Evolutionary conservation across 495 filamentous ascomycete species (phyloP).

Genomic region (Aspergillus baeticus): DNA sequence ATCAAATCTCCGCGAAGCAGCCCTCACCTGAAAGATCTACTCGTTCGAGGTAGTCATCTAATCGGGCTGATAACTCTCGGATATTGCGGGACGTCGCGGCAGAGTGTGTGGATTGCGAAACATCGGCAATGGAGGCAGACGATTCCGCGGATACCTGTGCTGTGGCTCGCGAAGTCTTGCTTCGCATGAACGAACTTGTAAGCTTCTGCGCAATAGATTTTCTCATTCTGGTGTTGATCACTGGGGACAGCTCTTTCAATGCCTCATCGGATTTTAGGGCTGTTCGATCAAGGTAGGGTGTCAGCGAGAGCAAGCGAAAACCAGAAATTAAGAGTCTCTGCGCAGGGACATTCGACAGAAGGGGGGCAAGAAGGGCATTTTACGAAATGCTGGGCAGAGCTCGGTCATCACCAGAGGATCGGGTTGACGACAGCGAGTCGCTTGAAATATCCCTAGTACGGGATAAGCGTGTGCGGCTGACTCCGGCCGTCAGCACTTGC

Average conservation of each 20-base stretch:
- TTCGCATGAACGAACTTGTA: neutral
- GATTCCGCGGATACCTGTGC: constrained; percentile 6
- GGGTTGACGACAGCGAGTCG: neutral
- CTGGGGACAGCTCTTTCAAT: neutral
- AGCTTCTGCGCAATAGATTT: neutral
- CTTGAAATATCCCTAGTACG: neutral
- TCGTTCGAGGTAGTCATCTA: constrained; percentile 7
- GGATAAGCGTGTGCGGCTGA: neutral
- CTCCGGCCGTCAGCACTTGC: neutral
- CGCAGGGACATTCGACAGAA: too few relatives aligned
- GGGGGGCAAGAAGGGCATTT: neutral
- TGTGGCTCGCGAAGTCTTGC: neutral
- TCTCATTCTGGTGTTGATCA: neutral
- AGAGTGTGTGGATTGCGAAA: constrained; percentile 7
- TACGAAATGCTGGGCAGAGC: too few relatives aligned
- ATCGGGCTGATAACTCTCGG: constrained; percentile 1
- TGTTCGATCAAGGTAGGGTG: neutral
- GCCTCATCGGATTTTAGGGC: neutral
- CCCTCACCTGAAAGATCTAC: neutral
- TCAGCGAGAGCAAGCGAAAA: neutral
- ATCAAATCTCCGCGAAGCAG: neutral
- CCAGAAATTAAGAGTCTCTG: too few relatives aligned
- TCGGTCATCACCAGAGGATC: neutral
- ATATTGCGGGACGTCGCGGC: constrained; percentile 9
- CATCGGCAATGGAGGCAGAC: constrained; percentile 6